Evolutionary conservation across 2,329 filamentous ascomycete species (phyloP).

Genomic region (Microsporum ferrugineum): DNA sequence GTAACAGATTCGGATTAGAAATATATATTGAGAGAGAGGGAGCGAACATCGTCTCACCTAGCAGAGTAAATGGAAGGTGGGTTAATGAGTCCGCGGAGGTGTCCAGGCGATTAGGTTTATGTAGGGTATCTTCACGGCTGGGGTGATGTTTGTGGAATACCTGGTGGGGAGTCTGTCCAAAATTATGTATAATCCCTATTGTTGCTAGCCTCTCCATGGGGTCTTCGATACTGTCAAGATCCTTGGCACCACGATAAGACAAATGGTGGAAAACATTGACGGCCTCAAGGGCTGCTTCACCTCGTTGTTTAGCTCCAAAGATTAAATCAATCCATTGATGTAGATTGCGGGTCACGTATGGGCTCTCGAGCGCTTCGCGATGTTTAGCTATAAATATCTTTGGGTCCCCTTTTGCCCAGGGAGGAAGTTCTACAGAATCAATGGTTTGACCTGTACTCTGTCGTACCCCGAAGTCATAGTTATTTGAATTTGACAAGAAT

Average conservation of each 20-base stretch:
- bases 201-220: constrained; percentile 76
- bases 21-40: background rate
- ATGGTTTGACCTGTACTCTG: constrained; percentile 72
- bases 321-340: constrained; percentile 94
- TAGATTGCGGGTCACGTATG: constrained; percentile 77
- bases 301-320: constrained; percentile 87
- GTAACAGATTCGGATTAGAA: constrained; percentile 10
- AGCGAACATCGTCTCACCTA: constrained; percentile 39
- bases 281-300: constrained; percentile 80
- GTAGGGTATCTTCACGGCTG: constrained; percentile 55
- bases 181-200: constrained; percentile 96
- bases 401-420: constrained; percentile 92
- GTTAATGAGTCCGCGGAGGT: constrained; percentile 64
- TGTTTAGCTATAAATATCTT: constrained; percentile 93
- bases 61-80: constrained; percentile 64
- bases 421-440: constrained; percentile 77
- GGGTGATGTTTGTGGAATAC: constrained; percentile 77
- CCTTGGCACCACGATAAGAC: constrained; percentile 86
- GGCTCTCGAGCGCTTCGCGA: constrained; percentile 87
- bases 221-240: constrained; percentile 83
- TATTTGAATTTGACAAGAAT: constrained; percentile 86
- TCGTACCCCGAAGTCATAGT: constrained; percentile 81
- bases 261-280: constrained; percentile 94
- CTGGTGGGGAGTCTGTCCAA: constrained; percentile 93
- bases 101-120: constrained; percentile 61